Percentiles rank a stretch among this genome's conserved stretches.
Evolutionary conservation across 108 stramenopile genomes (phyloP).

Genomic region (Cyclotella baltica): DNA sequence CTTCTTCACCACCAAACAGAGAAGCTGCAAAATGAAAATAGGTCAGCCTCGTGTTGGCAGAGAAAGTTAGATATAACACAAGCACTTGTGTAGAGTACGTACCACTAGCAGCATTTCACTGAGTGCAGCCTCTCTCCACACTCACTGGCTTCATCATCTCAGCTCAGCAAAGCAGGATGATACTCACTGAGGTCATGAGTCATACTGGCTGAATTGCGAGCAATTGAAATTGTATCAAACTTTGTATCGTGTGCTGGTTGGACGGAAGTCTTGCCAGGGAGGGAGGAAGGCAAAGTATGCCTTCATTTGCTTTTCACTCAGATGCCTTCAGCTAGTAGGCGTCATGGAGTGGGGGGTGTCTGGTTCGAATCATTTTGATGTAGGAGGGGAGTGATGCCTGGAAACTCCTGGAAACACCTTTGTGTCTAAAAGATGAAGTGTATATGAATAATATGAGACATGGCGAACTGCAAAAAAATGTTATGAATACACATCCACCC

Average conservation of each 20-base stretch:
- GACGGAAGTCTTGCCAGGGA: constrained; percentile 81
- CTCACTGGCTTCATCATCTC: constrained; percentile 69
- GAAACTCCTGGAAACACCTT: constrained; percentile 85
- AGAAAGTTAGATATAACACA: not conserved
- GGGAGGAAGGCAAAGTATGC: constrained; percentile 86
- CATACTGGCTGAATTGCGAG: constrained; percentile 46
- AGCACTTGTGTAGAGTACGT: not conserved
- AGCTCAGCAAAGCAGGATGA: constrained; percentile 50
- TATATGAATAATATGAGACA: not conserved
- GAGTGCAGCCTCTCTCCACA: constrained; percentile 71
- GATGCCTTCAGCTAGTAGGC: constrained; percentile 88
- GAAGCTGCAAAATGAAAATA: constrained; percentile 91
- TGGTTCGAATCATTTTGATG: constrained; percentile 86
- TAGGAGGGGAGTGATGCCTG: constrained; percentile 83
- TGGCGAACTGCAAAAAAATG: not conserved
- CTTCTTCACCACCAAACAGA: constrained; percentile 84
- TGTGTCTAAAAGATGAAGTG: constrained; percentile 66
- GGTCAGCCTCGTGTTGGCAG: constrained; percentile 66
- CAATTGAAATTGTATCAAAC: constrained; percentile 40
- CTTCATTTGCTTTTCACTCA: constrained; percentile 90
- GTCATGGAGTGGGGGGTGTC: constrained; percentile 82
- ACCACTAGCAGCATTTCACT: constrained; percentile 72
- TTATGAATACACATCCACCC: not conserved
- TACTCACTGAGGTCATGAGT: constrained; percentile 83
- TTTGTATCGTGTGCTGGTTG: constrained; percentile 56